Evolutionary conservation across 1,139 yeast genomes (phyloP).

Genomic region (Candida tropicalis): DNA sequence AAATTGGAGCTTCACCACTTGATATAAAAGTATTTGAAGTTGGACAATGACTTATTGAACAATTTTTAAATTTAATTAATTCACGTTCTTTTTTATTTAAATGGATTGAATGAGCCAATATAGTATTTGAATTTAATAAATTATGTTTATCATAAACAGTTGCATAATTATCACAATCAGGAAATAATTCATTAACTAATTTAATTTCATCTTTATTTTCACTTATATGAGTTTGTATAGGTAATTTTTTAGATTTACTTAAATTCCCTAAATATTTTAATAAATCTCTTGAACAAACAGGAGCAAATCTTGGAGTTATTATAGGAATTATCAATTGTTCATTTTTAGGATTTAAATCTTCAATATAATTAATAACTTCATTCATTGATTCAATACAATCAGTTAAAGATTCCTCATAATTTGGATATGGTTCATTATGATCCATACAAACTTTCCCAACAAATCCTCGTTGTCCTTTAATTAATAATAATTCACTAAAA

Average conservation of each 20-base stretch:
- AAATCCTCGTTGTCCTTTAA: conserved; percentile 80
- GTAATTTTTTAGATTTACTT: conserved; percentile 52
- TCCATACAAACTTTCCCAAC: conserved; percentile 96
- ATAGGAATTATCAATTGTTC: conserved; percentile 65
- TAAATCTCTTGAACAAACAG: conserved; percentile 71
- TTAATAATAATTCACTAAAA: conserved; percentile 71
- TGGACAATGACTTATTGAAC: conserved; percentile 94
- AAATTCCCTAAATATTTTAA: conserved; percentile 65
- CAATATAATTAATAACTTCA: conserved; percentile 59
- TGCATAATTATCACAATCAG: conserved; percentile 68
- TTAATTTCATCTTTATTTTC: conserved; percentile 77
- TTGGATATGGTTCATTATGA: conserved; percentile 62
- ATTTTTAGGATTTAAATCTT: conserved; percentile 49
- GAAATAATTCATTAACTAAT: conserved; percentile 76
- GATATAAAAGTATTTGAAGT: conserved; percentile 86
- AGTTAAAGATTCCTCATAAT: conserved; percentile 62
- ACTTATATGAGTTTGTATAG: conserved; percentile 87
- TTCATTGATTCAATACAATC: conserved; percentile 62
- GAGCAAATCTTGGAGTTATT: conserved; percentile 93
- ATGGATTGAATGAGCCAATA: conserved; percentile 90
- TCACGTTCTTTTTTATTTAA: conserved; percentile 64
- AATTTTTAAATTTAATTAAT: conserved; percentile 51
- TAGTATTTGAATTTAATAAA: conserved; percentile 64
- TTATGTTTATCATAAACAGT: conserved; percentile 72
- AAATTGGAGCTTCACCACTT: conserved; percentile 87